Conservation (phyloP, 1,284 basidiomycete genomes). For the Puccinia horiana region DNA sequence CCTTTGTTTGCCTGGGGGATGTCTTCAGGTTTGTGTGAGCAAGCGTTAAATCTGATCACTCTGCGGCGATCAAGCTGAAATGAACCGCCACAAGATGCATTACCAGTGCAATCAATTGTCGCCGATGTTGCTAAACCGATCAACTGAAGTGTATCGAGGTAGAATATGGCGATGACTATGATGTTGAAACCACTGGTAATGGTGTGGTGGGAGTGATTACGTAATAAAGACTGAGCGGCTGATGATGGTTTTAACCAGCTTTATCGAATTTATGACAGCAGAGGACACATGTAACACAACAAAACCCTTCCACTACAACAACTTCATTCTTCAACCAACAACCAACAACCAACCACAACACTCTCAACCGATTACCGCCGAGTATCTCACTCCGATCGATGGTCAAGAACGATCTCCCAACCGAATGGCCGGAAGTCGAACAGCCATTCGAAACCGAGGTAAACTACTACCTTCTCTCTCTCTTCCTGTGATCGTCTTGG, state of each 20-base stretch:
- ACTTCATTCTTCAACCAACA: neutral
- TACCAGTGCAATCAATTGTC: neutral
- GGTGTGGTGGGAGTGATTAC: neutral
- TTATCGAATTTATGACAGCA: neutral
- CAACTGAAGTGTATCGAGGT: neutral
- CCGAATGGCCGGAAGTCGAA: constrained; percentile 26
- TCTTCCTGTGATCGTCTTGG: neutral
- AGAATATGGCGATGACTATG: neutral
- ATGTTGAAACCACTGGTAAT: neutral
- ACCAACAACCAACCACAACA: neutral
- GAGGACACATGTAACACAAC: neutral
- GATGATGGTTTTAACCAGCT: neutral
- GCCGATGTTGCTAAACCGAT: neutral
- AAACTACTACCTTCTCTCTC: neutral
- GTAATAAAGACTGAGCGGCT: neutral
- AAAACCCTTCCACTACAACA: neutral
- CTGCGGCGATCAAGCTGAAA: neutral
- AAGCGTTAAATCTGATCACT: neutral
- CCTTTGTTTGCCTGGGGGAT: no score
- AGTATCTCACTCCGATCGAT: neutral
- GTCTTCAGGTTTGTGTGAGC: neutral
- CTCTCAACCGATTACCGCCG: neutral
- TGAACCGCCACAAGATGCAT: neutral
- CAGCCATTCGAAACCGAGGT: constrained; percentile 38
- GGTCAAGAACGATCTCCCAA: constrained; percentile 19